Evolutionary conservation across 306 rosid species (phyloP).

Genomic region (Medicago arabica): DNA sequence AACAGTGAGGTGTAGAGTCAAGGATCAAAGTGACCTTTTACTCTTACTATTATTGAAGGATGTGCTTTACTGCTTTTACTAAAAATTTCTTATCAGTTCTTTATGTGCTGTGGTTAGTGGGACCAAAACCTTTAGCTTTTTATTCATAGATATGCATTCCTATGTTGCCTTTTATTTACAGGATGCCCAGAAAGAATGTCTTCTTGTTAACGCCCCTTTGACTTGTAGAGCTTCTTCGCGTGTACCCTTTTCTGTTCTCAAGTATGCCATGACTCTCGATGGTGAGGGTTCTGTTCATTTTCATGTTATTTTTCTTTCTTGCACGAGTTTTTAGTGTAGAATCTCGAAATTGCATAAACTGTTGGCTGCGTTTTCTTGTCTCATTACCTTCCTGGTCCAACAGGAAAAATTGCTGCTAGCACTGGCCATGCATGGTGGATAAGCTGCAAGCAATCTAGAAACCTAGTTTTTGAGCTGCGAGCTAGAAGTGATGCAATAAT

Average conservation of each 20-base stretch:
- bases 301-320: neutral
- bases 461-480: conserved; percentile 77
- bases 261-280: conserved; percentile 98
- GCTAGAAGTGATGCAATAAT: conserved; percentile 92
- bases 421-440: conserved; percentile 91
- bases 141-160: neutral
- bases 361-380: conserved; percentile 6
- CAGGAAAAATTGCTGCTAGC: conserved; percentile 92
- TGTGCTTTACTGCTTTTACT: no score
- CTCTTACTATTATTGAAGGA: no score
- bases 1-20: no score
- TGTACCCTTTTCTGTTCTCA: conserved; percentile 88
- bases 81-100: neutral
- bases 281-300: conserved; percentile 60
- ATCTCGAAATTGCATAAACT: neutral
- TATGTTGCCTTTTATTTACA: conserved; percentile 35
- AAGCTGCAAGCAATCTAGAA: conserved; percentile 75
- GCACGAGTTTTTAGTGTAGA: neutral
- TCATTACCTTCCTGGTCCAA: conserved; percentile 24
- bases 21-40: no score
- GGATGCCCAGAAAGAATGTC: conserved; percentile 85
- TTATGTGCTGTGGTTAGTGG: neutral
- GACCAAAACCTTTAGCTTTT: no score
- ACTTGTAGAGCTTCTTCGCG: conserved; percentile 83
- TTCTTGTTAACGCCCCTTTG: conserved; percentile 88